Base-by-base conservation (phyloP, 495 filamentous ascomycete species). In the Thermochaetoides thermophila region DNA sequence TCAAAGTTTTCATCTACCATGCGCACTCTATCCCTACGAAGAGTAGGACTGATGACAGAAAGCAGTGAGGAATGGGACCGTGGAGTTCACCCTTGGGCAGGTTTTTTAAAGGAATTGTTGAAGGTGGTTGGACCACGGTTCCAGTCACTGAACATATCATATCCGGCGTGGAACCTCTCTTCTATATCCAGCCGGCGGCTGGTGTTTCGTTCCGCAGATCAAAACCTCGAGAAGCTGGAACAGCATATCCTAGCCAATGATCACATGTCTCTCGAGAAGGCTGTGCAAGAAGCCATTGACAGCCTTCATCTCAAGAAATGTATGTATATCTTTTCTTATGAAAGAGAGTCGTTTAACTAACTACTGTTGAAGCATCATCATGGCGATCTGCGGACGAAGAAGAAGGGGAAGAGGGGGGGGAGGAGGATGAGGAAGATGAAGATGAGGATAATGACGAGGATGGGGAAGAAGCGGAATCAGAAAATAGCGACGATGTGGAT, bases 1-100 rank as follows among this genome's bases (percentile, higher is more conserved):
- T 25, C 35, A 21, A 59, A 53, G 34, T 58, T 57, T 12, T 44
- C 46, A 17, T 26, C 52, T 8, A 57, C 46, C 11, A 48, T 69
- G 3, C 38, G 44, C 3, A 35, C 21, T 5, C 44, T 68, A 7
- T 50, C 23, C 23, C 31, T 68, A 5, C 45, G 53, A 8, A 48
- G 51, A 13, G 38, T 61, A 18, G 24, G 18, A 5, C 23, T 63
- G 12, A 0, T 17, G 4, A 23, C 12, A 3, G 18, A 17, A 2
- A 22, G 32, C 1, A 8, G 27, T 7, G 6, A n/a, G 6, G 20
- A 18, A 7, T 4, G 3, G 1, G 11, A 34, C 3, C 12, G 11
- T 10, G 42, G 30, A 31, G 20, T 28, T 27, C 54, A 49, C 37
- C 31, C 45, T 4, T 59, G 48, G 49, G 26, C 28, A 1, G 21